Percentiles rank a stretch among this genome's conserved stretches.
Evolutionary conservation across 805 yeast genomes (phyloP).

Genomic region (Candida fluviatilis): DNA sequence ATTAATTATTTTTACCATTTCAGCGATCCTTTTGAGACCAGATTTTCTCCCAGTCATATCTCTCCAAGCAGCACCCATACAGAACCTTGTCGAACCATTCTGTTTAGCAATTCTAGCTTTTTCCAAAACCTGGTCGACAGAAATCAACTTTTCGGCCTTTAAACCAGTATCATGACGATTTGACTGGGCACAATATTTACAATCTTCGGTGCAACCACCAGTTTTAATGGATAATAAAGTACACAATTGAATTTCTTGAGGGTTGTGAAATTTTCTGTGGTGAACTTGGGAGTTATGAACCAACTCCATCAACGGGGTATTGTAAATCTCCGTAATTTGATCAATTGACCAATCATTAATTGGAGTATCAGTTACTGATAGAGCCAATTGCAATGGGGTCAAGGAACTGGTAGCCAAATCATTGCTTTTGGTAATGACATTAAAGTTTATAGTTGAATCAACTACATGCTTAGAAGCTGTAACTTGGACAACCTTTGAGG

Average conservation of each 20-base stretch:
- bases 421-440: background rate
- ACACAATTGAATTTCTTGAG: constrained; percentile 68
- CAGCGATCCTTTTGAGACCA: constrained; percentile 56
- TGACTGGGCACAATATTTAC: constrained; percentile 79
- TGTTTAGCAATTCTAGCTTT: constrained; percentile 63
- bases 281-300: constrained; percentile 56
- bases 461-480: background rate
- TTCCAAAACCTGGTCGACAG: constrained; percentile 56
- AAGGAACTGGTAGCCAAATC: background rate
- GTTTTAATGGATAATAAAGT: constrained; percentile 71
- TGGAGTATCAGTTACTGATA: constrained; percentile 11
- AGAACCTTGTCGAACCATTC: constrained; percentile 74
- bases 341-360: constrained; percentile 52
- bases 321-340: constrained; percentile 56
- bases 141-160: constrained; percentile 62
- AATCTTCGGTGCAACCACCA: constrained; percentile 82
- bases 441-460: background rate
- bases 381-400: constrained; percentile 1
- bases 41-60: constrained; percentile 76
- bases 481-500: background rate
- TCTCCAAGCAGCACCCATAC: constrained; percentile 89
- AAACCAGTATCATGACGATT: constrained; percentile 64
- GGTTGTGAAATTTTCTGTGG: constrained; percentile 65
- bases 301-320: constrained; percentile 63
- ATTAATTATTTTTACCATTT: constrained; percentile 63